Conservation (phyloP, 129 eudicot genomes). For the Solidago caesia region DNA sequence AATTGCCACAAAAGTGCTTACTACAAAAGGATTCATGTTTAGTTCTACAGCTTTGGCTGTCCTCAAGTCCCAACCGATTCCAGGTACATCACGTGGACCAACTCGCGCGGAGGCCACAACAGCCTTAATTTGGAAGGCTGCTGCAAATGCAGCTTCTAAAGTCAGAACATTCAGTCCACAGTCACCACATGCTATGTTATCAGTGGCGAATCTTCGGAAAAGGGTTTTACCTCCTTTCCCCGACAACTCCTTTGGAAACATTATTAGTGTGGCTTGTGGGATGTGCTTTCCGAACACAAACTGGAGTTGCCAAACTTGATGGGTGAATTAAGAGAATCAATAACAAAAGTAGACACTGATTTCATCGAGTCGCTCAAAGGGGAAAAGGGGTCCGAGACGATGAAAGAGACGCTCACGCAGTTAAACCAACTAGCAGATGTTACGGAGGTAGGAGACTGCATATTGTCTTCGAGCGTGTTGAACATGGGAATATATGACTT, state of each 20-base stretch:
- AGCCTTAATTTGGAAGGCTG: constrained; percentile 13
- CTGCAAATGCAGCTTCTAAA: constrained; percentile 19
- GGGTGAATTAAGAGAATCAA: neutral
- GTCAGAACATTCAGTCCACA: constrained; percentile 20
- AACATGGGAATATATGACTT: neutral
- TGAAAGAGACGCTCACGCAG: neutral
- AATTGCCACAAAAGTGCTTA: neutral
- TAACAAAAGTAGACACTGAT: neutral
- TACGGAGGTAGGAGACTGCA: neutral
- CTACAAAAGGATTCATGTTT: constrained; percentile 14
- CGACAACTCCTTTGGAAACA: constrained; percentile 6
- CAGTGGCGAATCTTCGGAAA: constrained; percentile 9
- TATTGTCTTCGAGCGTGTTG: neutral
- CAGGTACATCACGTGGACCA: neutral
- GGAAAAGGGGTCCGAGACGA: neutral
- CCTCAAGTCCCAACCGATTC: constrained; percentile 15
- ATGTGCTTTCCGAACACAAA: constrained; percentile 10
- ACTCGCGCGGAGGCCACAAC: constrained; percentile 28
- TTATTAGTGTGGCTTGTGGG: neutral
- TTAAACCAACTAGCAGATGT: too few relatives aligned
- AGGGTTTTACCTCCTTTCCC: constrained; percentile 20
- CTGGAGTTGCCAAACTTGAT: too few relatives aligned
- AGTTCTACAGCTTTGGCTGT: constrained; percentile 20
- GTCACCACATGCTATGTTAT: constrained; percentile 1
- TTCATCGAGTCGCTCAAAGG: neutral